These are phyloP conservation scores for Protomyces inundatus DNA, from an alignment of 1,139 yeast genomes.

Conservation along the genomic window DNA sequence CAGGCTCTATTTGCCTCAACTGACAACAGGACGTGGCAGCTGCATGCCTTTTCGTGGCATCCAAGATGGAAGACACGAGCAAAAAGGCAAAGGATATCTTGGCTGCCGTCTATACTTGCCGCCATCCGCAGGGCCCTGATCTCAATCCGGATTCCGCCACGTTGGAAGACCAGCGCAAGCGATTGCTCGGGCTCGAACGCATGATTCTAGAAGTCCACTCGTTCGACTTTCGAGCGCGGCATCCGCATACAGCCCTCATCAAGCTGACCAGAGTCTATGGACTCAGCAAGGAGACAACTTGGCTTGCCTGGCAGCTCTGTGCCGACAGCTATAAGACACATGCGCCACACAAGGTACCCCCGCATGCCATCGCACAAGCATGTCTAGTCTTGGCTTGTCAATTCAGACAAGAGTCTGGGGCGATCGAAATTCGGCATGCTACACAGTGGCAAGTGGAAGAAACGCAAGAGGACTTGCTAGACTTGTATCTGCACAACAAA, in stretches of 20 bases:
- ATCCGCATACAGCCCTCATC: slow-evolving; percentile 64
- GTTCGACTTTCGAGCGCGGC: slow-evolving; percentile 64
- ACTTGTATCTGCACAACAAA: slow-evolving; percentile 24
- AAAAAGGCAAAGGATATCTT: slow-evolving; percentile 65
- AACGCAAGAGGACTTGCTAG: slow-evolving; percentile 26
- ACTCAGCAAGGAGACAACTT: slow-evolving; percentile 36
- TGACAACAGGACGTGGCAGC: slow-evolving; percentile 53
- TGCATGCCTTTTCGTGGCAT: slow-evolving; percentile 70
- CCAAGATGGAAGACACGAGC: slow-evolving; percentile 83
- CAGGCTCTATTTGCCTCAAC: neutral
- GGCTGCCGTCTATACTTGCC: slow-evolving; percentile 35
- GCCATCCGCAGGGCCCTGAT: slow-evolving; percentile 32
- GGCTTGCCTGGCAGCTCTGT: slow-evolving; percentile 65
- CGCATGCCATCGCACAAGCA: slow-evolving; percentile 75
- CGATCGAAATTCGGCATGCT: slow-evolving; percentile 3
- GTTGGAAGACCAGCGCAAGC: slow-evolving; percentile 33
- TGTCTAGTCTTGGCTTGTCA: slow-evolving; percentile 48
- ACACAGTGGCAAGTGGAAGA: neutral
- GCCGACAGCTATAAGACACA: slow-evolving; percentile 73
- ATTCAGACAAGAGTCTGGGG: neutral
- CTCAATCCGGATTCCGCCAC: slow-evolving; percentile 30
- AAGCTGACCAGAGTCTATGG: slow-evolving; percentile 52
- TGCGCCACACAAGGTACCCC: slow-evolving; percentile 64
- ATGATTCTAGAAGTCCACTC: slow-evolving; percentile 67
- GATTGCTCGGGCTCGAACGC: slow-evolving; percentile 48